phyloP scores from a whole-genome alignment of 1,139 yeast genomes.

The Suhomyces choctaworum region DNA sequence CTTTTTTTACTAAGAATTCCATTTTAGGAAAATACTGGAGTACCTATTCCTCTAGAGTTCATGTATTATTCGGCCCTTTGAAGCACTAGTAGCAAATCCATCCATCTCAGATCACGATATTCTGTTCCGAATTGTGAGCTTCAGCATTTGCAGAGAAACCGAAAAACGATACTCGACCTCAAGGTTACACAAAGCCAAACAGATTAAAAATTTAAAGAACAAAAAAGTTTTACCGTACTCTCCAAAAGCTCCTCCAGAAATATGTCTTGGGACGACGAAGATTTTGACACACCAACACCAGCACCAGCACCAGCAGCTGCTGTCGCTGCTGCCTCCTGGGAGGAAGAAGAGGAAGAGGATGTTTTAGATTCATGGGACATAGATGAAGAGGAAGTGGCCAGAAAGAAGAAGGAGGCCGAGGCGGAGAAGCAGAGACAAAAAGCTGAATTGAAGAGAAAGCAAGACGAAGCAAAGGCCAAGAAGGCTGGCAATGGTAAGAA shows the following conservation, averaged over 20 bases:
- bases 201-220: constrained; percentile 3
- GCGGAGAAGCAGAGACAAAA: constrained; percentile 43
- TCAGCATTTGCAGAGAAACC: too few species aligned
- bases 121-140: too few species aligned
- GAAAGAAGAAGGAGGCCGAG: constrained; percentile 41
- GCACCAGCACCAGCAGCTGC: constrained; percentile 45
- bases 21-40: too few species aligned
- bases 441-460: constrained; percentile 43
- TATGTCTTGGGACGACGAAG: constrained; percentile 83
- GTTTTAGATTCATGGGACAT: constrained; percentile 85
- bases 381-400: constrained; percentile 62
- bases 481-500: constrained; percentile 22
- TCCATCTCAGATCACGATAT: too few species aligned
- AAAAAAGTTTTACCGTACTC: constrained; percentile 8
- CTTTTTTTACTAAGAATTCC: too few species aligned
- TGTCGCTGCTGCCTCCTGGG: constrained; percentile 59
- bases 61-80: too few species aligned
- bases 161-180: background rate
- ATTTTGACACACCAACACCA: constrained; percentile 65
- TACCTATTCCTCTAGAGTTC: too few species aligned
- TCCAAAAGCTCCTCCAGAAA: constrained; percentile 1
- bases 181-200: constrained; percentile 7
- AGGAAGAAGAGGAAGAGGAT: constrained; percentile 82
- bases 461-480: constrained; percentile 35
- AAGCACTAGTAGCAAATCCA: too few species aligned